Percentiles rank a stretch among this genome's conserved stretches.
phyloP scores from a whole-genome alignment of 2,329 filamentous ascomycete species.

The Metarhizium rileyi region DNA sequence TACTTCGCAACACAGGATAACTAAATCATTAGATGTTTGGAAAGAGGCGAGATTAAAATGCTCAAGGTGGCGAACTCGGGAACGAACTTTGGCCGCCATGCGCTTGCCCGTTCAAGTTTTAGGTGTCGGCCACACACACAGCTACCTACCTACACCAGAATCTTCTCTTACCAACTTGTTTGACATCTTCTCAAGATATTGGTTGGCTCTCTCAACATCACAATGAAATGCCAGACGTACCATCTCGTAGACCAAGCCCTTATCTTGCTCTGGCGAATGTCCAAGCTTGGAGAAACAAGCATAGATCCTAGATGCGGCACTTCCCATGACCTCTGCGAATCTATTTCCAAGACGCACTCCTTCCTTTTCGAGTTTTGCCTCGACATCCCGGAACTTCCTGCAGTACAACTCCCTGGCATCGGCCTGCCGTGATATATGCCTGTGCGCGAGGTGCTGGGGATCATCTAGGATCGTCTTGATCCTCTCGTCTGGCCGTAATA shows the following conservation, averaged over 20 bases:
- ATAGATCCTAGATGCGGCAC: constrained; percentile 12
- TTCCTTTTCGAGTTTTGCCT: constrained; percentile 4
- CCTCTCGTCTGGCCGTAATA: constrained; percentile 6
- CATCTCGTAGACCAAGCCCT: constrained; percentile 4
- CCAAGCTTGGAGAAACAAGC: constrained; percentile 7
- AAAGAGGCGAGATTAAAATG: neutral
- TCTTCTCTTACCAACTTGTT: neutral
- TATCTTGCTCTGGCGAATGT: constrained; percentile 1
- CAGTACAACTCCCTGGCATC: constrained; percentile 9
- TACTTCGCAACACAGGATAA: neutral
- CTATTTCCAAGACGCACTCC: neutral
- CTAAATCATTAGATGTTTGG: neutral
- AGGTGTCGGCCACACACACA: neutral
- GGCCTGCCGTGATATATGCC: constrained; percentile 10
- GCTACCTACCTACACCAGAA: neutral
- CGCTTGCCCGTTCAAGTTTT: neutral
- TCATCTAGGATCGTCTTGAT: constrained; percentile 11
- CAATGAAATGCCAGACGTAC: constrained; percentile 8
- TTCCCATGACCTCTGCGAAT: constrained; percentile 11
- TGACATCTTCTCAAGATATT: neutral
- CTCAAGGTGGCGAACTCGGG: neutral
- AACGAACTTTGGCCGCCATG: neutral
- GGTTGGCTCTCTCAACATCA: neutral
- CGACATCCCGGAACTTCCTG: constrained; percentile 9
- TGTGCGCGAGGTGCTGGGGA: constrained; percentile 10